Evolutionary conservation across 2,329 filamentous ascomycete genomes (phyloP).

Genomic region (Sclerotinia minor): DNA sequence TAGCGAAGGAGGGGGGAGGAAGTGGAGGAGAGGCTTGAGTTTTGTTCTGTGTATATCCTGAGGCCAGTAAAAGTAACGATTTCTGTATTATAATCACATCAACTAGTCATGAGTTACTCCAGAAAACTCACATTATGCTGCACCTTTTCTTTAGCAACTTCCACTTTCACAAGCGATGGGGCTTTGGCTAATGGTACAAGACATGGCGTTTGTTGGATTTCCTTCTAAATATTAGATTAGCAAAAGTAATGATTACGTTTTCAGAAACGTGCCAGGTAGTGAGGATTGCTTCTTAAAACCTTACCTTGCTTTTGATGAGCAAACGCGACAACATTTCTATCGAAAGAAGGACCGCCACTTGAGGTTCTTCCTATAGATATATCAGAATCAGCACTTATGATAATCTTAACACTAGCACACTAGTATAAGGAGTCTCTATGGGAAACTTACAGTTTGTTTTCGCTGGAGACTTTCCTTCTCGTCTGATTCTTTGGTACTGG

Average conservation of each 20-base stretch:
- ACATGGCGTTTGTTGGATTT: neutral
- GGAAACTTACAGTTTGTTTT: neutral
- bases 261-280: too few relatives aligned
- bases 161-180: neutral
- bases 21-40: neutral
- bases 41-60: neutral
- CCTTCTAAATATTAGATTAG: neutral
- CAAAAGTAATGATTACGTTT: neutral
- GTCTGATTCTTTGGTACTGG: neutral
- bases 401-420: neutral
- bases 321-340: neutral
- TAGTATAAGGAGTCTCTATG: neutral
- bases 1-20: neutral
- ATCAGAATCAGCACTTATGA: neutral
- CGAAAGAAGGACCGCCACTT: neutral
- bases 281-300: neutral
- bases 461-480: neutral
- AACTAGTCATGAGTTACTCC: too few relatives aligned
- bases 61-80: neutral
- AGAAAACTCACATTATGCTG: neutral
- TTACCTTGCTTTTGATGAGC: neutral
- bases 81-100: too few relatives aligned
- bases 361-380: neutral
- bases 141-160: neutral
- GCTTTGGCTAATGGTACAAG: neutral